A percentile compares a stretch with the other conserved stretches of the same genome.
These are phyloP conservation scores for Wallacemonas collosoma DNA, from an alignment of 208 protist species.

Conservation along the genomic window DNA sequence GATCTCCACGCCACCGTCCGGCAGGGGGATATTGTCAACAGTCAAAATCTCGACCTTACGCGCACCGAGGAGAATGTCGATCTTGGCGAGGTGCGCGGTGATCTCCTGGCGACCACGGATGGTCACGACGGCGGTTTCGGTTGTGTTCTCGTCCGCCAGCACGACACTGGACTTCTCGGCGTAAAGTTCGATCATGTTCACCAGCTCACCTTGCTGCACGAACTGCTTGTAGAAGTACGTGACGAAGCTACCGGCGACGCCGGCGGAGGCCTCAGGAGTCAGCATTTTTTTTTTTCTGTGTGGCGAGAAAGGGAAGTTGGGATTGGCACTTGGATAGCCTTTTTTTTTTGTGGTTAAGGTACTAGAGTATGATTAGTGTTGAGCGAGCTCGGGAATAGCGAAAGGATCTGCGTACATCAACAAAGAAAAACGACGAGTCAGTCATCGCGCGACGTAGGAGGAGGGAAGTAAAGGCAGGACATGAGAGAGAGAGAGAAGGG, in stretches of 20 bases:
- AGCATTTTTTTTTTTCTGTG: conserved; percentile 32
- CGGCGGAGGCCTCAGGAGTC: conserved; percentile 43
- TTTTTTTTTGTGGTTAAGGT: neutral
- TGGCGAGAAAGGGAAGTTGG: neutral
- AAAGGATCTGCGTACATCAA: conserved; percentile 4
- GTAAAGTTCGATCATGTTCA: conserved; percentile 69
- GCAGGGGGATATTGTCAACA: conserved; percentile 68
- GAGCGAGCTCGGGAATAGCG: conserved; percentile 14
- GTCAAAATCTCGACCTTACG: conserved; percentile 85
- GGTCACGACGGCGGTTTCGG: conserved; percentile 38
- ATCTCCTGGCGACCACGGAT: conserved; percentile 54
- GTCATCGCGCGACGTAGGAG: neutral
- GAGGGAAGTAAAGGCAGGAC: neutral
- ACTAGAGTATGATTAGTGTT: neutral
- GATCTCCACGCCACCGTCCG: conserved; percentile 63
- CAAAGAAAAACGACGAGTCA: neutral
- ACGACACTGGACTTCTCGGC: conserved; percentile 55
- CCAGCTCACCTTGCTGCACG: conserved; percentile 47
- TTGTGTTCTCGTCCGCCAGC: conserved; percentile 57
- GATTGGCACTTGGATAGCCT: neutral
- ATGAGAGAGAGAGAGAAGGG: conserved; percentile 9
- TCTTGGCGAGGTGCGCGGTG: conserved; percentile 45
- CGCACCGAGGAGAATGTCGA: conserved; percentile 52
- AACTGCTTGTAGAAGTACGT: conserved; percentile 82
- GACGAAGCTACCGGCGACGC: conserved; percentile 73